Evolutionary conservation across 441 rosid species (phyloP).

Genomic region (Gossypium laxum): DNA sequence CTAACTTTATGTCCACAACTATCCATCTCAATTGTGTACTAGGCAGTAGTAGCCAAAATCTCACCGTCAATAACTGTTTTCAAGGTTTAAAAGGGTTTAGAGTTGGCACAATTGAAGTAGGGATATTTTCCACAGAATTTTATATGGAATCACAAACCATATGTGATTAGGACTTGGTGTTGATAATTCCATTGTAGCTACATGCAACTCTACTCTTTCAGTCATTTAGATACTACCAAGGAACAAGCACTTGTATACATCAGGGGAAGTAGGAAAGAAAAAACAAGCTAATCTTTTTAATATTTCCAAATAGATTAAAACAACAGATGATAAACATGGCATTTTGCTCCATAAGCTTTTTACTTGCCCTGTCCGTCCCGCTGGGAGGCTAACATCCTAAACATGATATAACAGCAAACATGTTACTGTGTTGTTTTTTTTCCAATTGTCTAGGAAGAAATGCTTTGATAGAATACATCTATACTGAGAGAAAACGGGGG

Average conservation of each 20-base stretch:
- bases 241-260: not conserved
- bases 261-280: not conserved
- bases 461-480: conserved; percentile 30
- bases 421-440: conserved; percentile 22
- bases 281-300: conserved; percentile 14
- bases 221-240: not conserved
- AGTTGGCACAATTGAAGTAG: too few species aligned
- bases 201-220: not conserved
- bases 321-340: conserved; percentile 19
- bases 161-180: not conserved
- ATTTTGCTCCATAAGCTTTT: conserved; percentile 18
- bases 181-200: not conserved
- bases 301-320: conserved; percentile 24
- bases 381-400: conserved; percentile 23
- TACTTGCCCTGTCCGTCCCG: conserved; percentile 17
- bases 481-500: conserved; percentile 9
- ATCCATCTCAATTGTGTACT: not conserved
- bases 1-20: too few species aligned
- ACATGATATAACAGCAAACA: conserved; percentile 25
- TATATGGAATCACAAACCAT: too few species aligned
- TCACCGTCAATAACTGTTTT: too few species aligned
- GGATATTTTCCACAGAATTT: too few species aligned
- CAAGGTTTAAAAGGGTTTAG: too few species aligned
- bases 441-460: conserved; percentile 30
- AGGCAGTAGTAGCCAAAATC: not conserved